Evolutionary conservation across 2,329 filamentous ascomycete genomes (phyloP), one percentile per base, ranked within the genome.

Genomic region (Ramularia endophylla): DNA sequence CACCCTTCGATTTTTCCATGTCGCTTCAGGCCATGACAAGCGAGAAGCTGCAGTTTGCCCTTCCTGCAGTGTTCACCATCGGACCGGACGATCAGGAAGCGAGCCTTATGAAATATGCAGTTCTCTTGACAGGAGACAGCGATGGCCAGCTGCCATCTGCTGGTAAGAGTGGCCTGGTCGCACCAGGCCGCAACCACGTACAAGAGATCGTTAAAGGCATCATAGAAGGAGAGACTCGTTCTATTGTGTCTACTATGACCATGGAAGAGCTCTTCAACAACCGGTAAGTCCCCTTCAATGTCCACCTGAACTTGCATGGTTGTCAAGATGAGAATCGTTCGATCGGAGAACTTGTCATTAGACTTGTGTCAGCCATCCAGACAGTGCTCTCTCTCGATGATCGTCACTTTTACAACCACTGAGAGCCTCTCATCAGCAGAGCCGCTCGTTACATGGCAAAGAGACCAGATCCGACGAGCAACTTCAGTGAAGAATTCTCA

Each of bases 181-280:
- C 66, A 11, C 66, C 64, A 50, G 71, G 70, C 16, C 65, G 71
- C n/a, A 71, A 75, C 40, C 85, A 90, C 65, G 80, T 92, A 12
- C 83, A 85, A 57, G 85, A 85, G 53, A 94, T 94, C 47, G 83
- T 94, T 64, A 90, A 87, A 64, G 87, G 86, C 46, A 88, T 94
- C 62, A 92, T 94, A 53, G 86, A 94, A 63, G 87, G 87, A 47
- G 87, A 94, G 64, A 89, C 85, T 1, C 77, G 87, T 44, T 83
- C 87, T 5, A 79, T 94, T 39, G 85, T 94, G 30, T 86, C 81
- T 0, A 82, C 79, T 53, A 90, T 94, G 85, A 89, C 85, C n/a
- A 90, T 92, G 84, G 86, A 90, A 60, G 86, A 92, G 64, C 85
- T 94, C 44, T 89, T 89, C 64, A 83, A 80, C 46, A 81, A 86